Base-by-base conservation (phyloP, 345 rosid species). In the Laguncularia racemosa region DNA sequence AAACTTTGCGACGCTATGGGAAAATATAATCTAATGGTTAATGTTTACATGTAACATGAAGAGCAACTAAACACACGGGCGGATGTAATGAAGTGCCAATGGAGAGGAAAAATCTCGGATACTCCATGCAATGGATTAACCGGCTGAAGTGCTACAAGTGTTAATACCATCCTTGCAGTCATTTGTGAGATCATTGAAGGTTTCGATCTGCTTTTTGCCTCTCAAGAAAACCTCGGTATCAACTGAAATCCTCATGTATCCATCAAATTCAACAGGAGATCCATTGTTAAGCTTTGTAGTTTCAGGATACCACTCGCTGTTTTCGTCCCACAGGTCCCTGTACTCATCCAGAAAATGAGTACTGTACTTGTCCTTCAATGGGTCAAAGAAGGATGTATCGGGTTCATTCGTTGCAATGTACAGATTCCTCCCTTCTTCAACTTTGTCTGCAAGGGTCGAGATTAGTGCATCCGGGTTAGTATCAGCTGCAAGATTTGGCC, bases 181-280 rank as follows among this genome's bases (percentile, higher is more conserved):
- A 4, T 81, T 84, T 4, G 96, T 93, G 56, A 93, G 95, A 63
- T 82, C 95, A 12, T 87, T 85, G 79, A 89, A 89, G 20, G 97
- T 89, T 68, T 92, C 91, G 40, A 89, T 71, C 81, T 89, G 98
- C 80, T 81, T 92, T 78, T 89, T 92, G 52, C 95, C 99, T 64
- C 98, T 83, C 72, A 92, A 68, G 79, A 92, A 89, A 46, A 92
- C 89, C 78, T 92, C 95, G 5, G 98, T 86, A 61, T 86, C 97
- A 2, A 89, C 85, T 28, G 89, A 86, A 13, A 71, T 89, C 55
- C 86, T 86, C 97, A 89, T 89, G 75, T 92, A 92, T 38, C 95
- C 95, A 26, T 92, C 98, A 47, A 92, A 89, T 59, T 92, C 91
- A 0, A 92, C 96, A 0, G 93, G 90, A 58, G 72, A 74, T 2